Conservation (phyloP, 2,329 filamentous ascomycete species). For the Neofusicoccum ribis region DNA sequence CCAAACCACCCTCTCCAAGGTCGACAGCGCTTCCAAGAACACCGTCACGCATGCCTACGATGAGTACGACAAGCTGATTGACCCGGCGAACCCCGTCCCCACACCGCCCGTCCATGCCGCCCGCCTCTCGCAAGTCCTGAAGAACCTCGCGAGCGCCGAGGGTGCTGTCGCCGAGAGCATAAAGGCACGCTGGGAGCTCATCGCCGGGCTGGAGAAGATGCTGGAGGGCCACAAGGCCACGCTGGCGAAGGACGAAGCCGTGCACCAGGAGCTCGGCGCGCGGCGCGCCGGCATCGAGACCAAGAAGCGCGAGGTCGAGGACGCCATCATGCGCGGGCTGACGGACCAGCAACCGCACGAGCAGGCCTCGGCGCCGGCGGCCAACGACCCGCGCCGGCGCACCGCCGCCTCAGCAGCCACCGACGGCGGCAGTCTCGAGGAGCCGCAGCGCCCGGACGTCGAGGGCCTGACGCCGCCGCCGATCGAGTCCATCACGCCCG, state of each 20-base stretch:
- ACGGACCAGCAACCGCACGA: constrained; percentile 53
- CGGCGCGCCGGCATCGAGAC: constrained; percentile 72
- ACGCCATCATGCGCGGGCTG: constrained; percentile 84
- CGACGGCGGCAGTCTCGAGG: constrained; percentile 32
- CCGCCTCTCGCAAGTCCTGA: constrained; percentile 83
- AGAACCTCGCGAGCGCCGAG: constrained; percentile 83
- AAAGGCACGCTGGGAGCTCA: constrained; percentile 75
- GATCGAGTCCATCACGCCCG: constrained; percentile 57
- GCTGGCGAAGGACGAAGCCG: constrained; percentile 67
- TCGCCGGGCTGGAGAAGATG: constrained; percentile 79
- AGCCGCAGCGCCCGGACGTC: constrained; percentile 74
- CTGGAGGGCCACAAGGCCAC: constrained; percentile 71
- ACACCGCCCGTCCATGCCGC: constrained; percentile 90
- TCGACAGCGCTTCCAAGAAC: constrained; percentile 66
- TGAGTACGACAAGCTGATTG: constrained; percentile 82
- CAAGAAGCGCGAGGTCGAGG: constrained; percentile 86
- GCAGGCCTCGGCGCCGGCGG: constrained; percentile 47
- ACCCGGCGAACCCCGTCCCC: constrained; percentile 67
- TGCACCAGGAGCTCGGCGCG: constrained; percentile 63
- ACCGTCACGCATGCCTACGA: constrained; percentile 69
- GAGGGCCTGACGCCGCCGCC: constrained; percentile 85
- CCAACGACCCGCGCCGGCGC: constrained; percentile 24
- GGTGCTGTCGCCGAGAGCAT: constrained; percentile 86
- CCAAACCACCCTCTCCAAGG: constrained; percentile 73
- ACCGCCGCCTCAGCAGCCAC: constrained; percentile 1